Conservation (phyloP, 306 rosid genomes). For the Dryas octopetala region DNA sequence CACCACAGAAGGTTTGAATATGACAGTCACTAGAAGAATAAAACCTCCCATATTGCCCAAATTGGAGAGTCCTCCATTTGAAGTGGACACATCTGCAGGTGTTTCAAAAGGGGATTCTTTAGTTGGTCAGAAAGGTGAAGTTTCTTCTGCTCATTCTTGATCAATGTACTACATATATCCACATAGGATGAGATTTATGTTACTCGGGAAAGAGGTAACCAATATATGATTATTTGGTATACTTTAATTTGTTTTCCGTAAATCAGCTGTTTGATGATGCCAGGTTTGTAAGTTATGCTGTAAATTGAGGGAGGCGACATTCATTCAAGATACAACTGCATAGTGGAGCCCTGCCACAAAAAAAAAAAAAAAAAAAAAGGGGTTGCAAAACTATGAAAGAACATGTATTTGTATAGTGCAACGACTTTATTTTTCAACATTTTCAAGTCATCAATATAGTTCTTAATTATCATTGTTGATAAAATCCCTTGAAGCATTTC, state of each 20-base stretch:
- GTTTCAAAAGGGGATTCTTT: conserved; percentile 43
- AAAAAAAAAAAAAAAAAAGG: neutral
- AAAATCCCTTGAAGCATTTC: neutral
- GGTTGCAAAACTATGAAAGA: neutral
- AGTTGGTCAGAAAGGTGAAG: conserved; percentile 46
- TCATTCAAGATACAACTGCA: neutral
- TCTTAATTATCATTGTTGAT: neutral
- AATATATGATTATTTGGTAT: neutral
- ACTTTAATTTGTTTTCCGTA: neutral
- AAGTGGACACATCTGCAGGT: conserved; percentile 44
- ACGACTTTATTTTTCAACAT: neutral
- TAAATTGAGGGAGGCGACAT: neutral
- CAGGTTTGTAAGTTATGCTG: neutral
- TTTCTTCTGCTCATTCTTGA: conserved; percentile 48
- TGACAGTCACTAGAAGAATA: conserved; percentile 79
- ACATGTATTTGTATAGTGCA: neutral
- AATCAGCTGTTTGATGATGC: neutral
- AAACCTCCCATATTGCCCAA: conserved; percentile 75
- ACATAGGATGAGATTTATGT: neutral
- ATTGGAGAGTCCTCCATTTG: conserved; percentile 52
- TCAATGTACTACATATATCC: neutral
- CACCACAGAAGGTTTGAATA: conserved; percentile 84
- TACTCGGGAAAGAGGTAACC: neutral
- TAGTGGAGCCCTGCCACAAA: neutral
- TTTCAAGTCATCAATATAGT: neutral